phyloP scores from a whole-genome alignment of 371 early-diverging fungal genomes.

The Syncephalastrum sp. region DNA sequence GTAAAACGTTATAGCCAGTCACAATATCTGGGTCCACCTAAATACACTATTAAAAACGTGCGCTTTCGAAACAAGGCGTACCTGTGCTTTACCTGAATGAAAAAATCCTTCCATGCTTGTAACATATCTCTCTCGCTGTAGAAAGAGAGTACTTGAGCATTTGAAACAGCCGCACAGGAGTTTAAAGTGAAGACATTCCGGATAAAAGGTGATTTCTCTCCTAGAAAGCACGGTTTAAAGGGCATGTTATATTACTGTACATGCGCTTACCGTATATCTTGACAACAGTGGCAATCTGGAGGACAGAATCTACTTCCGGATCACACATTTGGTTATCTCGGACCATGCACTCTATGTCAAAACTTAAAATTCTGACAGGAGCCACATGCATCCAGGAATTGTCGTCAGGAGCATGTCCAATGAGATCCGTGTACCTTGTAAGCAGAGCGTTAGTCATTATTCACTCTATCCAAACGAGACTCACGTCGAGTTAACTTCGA shows the following conservation, averaged over 20 bases:
- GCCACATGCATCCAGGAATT: conserved; percentile 90
- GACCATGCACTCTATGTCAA: conserved; percentile 99
- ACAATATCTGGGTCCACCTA: conserved; percentile 95
- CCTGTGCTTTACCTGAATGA: conserved; percentile 33
- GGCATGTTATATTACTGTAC: no score
- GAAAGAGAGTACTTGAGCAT: conserved; percentile 85
- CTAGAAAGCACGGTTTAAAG: conserved; percentile 17
- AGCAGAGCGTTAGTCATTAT: not conserved
- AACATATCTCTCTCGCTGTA: conserved; percentile 87
- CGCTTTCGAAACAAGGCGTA: no score
- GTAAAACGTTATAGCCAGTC: conserved; percentile 98
- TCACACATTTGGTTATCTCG: conserved; percentile 97
- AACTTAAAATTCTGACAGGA: conserved; percentile 94
- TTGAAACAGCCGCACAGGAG: conserved; percentile 91
- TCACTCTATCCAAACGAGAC: not conserved
- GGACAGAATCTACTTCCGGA: conserved; percentile 93
- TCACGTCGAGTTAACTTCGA: conserved; percentile 77
- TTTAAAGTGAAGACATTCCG: conserved; percentile 93
- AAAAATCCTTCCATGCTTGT: conserved; percentile 87
- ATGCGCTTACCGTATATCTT: conserved; percentile 72
- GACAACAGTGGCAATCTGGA: conserved; percentile 98
- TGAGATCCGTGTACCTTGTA: conserved; percentile 66
- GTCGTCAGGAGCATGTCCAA: conserved; percentile 86
- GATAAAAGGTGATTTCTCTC: conserved; percentile 82
- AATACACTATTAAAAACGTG: no score